These are phyloP conservation scores for Metschnikowia orientalis DNA, from an alignment of 805 yeast genomes.

Conservation along the genomic window DNA sequence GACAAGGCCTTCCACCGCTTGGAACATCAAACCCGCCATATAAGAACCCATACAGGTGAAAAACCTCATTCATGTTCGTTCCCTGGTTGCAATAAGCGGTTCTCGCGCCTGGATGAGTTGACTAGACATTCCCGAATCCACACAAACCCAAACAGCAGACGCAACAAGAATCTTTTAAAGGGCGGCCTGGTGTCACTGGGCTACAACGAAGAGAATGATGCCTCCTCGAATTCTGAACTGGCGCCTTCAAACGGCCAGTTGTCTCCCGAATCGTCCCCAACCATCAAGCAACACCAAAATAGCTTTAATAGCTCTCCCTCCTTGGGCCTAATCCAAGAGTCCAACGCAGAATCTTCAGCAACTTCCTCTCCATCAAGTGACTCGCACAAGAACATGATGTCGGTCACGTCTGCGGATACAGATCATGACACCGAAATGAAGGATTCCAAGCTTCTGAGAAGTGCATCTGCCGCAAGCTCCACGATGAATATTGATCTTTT, in stretches of 20 bases:
- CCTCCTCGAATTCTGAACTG: background rate
- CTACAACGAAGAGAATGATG: background rate
- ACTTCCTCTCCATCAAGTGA: conserved; percentile 6
- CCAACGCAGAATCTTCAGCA: conserved; percentile 2
- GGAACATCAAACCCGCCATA: conserved; percentile 77
- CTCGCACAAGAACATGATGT: conserved; percentile 2
- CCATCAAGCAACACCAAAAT: background rate
- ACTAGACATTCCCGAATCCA: conserved; percentile 73
- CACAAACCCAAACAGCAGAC: conserved; percentile 62
- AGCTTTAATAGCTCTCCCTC: conserved; percentile 3
- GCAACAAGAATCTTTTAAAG: conserved; percentile 44
- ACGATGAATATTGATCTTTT: conserved; percentile 46
- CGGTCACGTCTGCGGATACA: conserved; percentile 3
- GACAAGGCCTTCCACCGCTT: conserved; percentile 69
- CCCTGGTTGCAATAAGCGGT: conserved; percentile 65
- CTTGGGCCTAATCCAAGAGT: conserved; percentile 3
- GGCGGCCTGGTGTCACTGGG: background rate
- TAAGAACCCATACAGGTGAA: conserved; percentile 78
- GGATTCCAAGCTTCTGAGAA: conserved; percentile 8
- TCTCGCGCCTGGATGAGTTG: conserved; percentile 68
- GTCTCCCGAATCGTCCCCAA: background rate
- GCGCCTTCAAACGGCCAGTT: background rate
- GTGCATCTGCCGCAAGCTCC: conserved; percentile 6
- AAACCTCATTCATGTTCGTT: conserved; percentile 74
- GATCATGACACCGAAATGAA: conserved; percentile 5